phyloP scores from a whole-genome alignment of 192 early-diverging fungal genomes.

The Geranomyces variabilis region DNA sequence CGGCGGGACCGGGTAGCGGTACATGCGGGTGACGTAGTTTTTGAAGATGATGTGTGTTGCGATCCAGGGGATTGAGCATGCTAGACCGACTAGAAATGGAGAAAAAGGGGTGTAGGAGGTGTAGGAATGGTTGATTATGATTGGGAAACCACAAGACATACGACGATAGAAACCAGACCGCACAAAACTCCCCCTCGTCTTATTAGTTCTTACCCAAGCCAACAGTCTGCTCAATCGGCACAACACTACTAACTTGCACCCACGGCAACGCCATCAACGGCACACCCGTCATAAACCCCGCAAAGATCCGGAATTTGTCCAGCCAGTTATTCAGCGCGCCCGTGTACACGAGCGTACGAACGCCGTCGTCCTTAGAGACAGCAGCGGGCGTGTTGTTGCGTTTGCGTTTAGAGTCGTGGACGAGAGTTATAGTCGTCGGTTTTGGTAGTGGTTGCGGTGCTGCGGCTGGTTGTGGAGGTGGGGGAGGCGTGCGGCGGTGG shows the following conservation, averaged over 20 bases:
- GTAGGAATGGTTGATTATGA: too few relatives aligned
- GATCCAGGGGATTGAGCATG: neutral
- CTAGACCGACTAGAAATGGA: neutral
- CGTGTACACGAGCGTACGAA: neutral
- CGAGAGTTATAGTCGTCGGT: too few relatives aligned
- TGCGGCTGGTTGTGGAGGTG: too few relatives aligned
- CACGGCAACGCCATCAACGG: neutral
- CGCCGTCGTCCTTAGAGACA: neutral
- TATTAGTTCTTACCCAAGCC: neutral
- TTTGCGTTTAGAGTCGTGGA: too few relatives aligned
- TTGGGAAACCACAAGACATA: too few relatives aligned
- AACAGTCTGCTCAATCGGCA: constrained; percentile 1
- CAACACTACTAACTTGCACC: neutral
- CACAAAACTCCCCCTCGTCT: too few relatives aligned
- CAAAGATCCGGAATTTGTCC: neutral
- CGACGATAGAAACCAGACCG: too few relatives aligned
- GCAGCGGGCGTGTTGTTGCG: too few relatives aligned
- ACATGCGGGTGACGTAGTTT: constrained; percentile 6
- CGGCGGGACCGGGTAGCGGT: too few relatives aligned
- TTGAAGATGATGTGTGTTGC: neutral
- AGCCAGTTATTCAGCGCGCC: neutral
- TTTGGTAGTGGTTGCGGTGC: too few relatives aligned
- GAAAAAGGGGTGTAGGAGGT: neutral
- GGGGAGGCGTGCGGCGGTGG: too few relatives aligned
- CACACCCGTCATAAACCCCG: neutral